A percentile compares a stretch with the other conserved stretches of the same genome.
phyloP scores from a whole-genome alignment of 768 basidiomycete species.

The Agrocybe pediades region DNA sequence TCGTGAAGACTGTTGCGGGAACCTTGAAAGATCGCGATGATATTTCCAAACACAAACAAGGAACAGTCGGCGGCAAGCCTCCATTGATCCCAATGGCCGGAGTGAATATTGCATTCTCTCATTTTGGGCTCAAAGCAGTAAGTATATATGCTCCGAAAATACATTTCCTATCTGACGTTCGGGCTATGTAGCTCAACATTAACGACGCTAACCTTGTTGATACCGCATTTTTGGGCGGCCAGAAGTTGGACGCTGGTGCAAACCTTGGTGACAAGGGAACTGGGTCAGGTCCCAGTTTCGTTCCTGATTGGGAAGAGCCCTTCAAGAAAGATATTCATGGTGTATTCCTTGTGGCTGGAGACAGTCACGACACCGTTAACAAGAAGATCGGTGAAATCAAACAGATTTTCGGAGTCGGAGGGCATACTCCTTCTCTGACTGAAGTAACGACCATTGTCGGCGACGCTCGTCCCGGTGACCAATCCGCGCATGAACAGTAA shows the following conservation, averaged over 20 bases:
- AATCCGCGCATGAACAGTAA: conserved; percentile 50
- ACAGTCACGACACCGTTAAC: conserved; percentile 36
- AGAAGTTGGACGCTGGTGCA: conserved; percentile 35
- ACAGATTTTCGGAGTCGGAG: conserved; percentile 32
- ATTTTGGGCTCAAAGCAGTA: conserved; percentile 45
- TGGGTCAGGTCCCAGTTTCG: conserved; percentile 19
- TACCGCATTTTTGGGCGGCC: conserved; percentile 41
- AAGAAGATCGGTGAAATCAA: conserved; percentile 35
- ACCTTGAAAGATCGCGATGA: conserved; percentile 39
- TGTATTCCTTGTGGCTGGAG: conserved; percentile 51
- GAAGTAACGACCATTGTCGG: conserved; percentile 38
- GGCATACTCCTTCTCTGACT: conserved; percentile 32
- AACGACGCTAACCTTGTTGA: conserved; percentile 39
- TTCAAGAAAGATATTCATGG: conserved; percentile 51
- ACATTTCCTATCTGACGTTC: background rate
- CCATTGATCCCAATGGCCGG: conserved; percentile 40
- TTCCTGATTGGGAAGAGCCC: conserved; percentile 49
- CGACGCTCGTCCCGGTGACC: conserved; percentile 43
- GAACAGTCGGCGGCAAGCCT: conserved; percentile 21
- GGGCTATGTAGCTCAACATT: conserved; percentile 34
- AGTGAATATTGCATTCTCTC: conserved; percentile 57
- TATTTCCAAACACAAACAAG: conserved; percentile 39
- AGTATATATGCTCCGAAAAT: background rate
- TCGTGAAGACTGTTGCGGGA: conserved; percentile 47
- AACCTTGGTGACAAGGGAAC: conserved; percentile 38